A percentile compares a stretch with the other conserved stretches of the same genome.
phyloP scores from a whole-genome alignment of 2,329 filamentous ascomycete species.

The Pseudovirgaria hyperparasitica region DNA sequence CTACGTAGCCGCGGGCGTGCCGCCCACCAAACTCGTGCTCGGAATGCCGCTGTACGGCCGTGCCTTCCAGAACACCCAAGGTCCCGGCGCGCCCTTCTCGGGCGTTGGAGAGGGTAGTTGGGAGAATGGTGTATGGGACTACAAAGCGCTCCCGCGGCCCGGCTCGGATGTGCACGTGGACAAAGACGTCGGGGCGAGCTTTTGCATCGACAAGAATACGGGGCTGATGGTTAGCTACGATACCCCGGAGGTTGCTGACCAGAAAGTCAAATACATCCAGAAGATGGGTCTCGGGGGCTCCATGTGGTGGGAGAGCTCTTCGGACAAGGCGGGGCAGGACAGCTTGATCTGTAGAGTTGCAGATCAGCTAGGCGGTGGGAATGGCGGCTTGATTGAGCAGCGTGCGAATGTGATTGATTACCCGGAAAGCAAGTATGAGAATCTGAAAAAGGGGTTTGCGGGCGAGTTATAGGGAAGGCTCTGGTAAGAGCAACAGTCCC shows the following conservation, averaged over 20 bases:
- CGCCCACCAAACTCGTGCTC: constrained; percentile 62
- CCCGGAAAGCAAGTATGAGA: constrained; percentile 41
- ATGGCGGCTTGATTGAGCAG: constrained; percentile 32
- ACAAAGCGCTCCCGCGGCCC: constrained; percentile 64
- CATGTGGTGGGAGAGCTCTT: constrained; percentile 97
- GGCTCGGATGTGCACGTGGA: constrained; percentile 56
- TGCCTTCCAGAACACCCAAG: constrained; percentile 67
- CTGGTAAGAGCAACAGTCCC: no score
- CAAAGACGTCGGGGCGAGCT: constrained; percentile 53
- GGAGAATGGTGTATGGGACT: constrained; percentile 72
- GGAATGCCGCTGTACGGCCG: constrained; percentile 91
- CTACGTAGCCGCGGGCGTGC: constrained; percentile 52
- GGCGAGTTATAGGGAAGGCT: constrained; percentile 12
- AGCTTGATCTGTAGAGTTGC: constrained; percentile 43
- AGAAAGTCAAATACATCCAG: constrained; percentile 62
- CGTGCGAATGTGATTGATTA: constrained; percentile 37
- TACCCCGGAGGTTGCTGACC: constrained; percentile 50
- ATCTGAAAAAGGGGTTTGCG: constrained; percentile 32
- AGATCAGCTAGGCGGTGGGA: constrained; percentile 27
- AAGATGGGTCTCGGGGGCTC: constrained; percentile 60
- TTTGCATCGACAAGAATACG: constrained; percentile 54
- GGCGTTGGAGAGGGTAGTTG: constrained; percentile 70
- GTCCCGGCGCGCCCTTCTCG: constrained; percentile 53
- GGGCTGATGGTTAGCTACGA: constrained; percentile 66
- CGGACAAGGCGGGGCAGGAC: constrained; percentile 50